A percentile compares a stretch with the other conserved stretches of the same genome.
Conservation (phyloP, 139 green algal genomes). For the Dunaliella sp. region DNA sequence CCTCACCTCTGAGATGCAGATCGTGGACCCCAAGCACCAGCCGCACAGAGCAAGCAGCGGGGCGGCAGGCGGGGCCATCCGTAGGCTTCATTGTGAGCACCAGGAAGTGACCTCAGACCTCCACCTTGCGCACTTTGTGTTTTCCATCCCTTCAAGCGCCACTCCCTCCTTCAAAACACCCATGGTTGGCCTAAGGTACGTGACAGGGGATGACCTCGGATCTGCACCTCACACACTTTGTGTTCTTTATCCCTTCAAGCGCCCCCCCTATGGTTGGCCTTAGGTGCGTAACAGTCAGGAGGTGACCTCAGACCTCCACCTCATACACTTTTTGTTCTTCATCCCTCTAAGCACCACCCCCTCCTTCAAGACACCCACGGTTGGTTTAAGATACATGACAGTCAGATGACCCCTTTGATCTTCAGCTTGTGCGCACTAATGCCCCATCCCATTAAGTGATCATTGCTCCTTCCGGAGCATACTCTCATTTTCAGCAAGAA, state of each 20-base stretch:
- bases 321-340: slow-evolving; percentile 72
- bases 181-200: slow-evolving; percentile 62
- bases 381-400: slow-evolving; percentile 57
- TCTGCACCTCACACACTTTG: slow-evolving; percentile 61
- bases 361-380: slow-evolving; percentile 72
- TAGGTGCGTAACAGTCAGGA: slow-evolving; percentile 60
- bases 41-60: not conserved
- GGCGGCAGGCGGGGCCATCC: slow-evolving; percentile 26
- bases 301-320: slow-evolving; percentile 56
- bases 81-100: slow-evolving; percentile 68
- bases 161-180: slow-evolving; percentile 72
- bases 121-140: slow-evolving; percentile 65
- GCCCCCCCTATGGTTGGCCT: slow-evolving; percentile 64
- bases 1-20: too few species aligned
- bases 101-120: slow-evolving; percentile 65
- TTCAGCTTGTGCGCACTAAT: too few species aligned
- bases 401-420: too few species aligned
- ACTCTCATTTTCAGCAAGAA: too few species aligned
- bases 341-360: slow-evolving; percentile 62
- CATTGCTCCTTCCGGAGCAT: too few species aligned
- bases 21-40: not conserved
- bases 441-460: too few species aligned
- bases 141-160: slow-evolving; percentile 67
- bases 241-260: slow-evolving; percentile 68
- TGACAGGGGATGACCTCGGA: slow-evolving; percentile 68